phyloP scores from a whole-genome alignment of 345 rosid species.

The Acer yangbiense region DNA sequence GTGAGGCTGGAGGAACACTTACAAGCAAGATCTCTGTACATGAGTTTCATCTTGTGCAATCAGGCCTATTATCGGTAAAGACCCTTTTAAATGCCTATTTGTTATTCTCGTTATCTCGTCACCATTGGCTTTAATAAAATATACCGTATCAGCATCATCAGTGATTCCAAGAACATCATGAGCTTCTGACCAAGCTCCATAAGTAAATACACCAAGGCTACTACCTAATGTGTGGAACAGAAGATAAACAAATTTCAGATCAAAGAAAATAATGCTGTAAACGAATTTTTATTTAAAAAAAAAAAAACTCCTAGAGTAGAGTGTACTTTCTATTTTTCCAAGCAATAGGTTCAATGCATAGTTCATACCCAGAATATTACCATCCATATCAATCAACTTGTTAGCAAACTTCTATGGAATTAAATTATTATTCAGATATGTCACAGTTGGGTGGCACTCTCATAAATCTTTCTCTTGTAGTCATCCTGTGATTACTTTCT shows the following conservation, averaged over 20 bases:
- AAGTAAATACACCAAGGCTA: conserved; percentile 48
- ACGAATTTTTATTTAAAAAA: neutral
- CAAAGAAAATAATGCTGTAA: conserved; percentile 1
- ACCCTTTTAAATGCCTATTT: conserved; percentile 57
- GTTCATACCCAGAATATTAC: neutral
- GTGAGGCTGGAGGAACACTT: conserved; percentile 32
- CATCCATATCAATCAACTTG: neutral
- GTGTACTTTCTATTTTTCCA: neutral
- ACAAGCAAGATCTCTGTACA: conserved; percentile 62
- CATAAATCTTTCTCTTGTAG: neutral
- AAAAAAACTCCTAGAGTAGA: conserved; percentile 5
- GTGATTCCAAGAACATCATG: conserved; percentile 79
- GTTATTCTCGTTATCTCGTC: conserved; percentile 71
- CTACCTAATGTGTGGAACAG: conserved; percentile 48
- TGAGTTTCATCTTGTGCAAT: conserved; percentile 50
- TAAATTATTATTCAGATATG: neutral
- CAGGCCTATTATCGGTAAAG: conserved; percentile 67
- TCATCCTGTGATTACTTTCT: neutral
- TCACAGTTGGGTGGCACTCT: too few relatives aligned
- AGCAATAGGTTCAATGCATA: neutral
- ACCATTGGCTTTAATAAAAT: conserved; percentile 82
- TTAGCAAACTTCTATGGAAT: neutral
- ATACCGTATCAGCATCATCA: conserved; percentile 64
- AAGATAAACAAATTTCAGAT: conserved; percentile 26
- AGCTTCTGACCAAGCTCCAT: conserved; percentile 86